Percentiles rank a stretch among this genome's conserved stretches.
These are phyloP conservation scores for Yamadazyma aaseri DNA, from an alignment of 1,139 yeast genomes.

Conservation along the genomic window DNA sequence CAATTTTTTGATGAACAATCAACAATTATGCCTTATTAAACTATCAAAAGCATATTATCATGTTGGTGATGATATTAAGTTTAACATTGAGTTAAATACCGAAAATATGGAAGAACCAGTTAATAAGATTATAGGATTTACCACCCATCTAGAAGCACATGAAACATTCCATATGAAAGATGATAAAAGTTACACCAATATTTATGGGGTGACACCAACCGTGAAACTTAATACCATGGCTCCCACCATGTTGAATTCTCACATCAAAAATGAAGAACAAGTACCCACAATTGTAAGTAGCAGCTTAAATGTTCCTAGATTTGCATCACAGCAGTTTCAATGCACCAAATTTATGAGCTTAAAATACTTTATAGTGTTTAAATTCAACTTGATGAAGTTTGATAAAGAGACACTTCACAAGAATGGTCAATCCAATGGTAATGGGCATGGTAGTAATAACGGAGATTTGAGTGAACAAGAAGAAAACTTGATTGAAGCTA, in stretches of 20 bases:
- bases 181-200: slow-evolving; percentile 21
- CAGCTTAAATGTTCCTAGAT: slow-evolving; percentile 31
- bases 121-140: slow-evolving; percentile 33
- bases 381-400: slow-evolving; percentile 34
- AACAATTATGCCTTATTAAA: slow-evolving; percentile 32
- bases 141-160: slow-evolving; percentile 40
- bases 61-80: slow-evolving; percentile 48
- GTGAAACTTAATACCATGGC: slow-evolving; percentile 37
- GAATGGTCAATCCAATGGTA: not conserved
- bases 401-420: slow-evolving; percentile 8
- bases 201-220: slow-evolving; percentile 39
- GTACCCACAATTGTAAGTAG: slow-evolving; percentile 22
- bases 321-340: slow-evolving; percentile 38
- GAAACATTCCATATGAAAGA: slow-evolving; percentile 31
- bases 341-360: slow-evolving; percentile 37
- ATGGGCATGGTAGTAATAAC: not conserved
- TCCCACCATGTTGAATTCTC: slow-evolving; percentile 23
- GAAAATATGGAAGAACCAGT: slow-evolving; percentile 9
- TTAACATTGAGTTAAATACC: slow-evolving; percentile 26
- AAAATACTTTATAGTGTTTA: slow-evolving; percentile 38
- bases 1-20: slow-evolving; percentile 36
- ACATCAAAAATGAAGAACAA: slow-evolving; percentile 9
- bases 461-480: not conserved
- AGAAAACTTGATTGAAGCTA: not conserved
- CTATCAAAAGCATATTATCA: slow-evolving; percentile 47